Evolutionary conservation across 768 basidiomycete species (phyloP).

Genomic region (Kwoniella botswanensis): DNA sequence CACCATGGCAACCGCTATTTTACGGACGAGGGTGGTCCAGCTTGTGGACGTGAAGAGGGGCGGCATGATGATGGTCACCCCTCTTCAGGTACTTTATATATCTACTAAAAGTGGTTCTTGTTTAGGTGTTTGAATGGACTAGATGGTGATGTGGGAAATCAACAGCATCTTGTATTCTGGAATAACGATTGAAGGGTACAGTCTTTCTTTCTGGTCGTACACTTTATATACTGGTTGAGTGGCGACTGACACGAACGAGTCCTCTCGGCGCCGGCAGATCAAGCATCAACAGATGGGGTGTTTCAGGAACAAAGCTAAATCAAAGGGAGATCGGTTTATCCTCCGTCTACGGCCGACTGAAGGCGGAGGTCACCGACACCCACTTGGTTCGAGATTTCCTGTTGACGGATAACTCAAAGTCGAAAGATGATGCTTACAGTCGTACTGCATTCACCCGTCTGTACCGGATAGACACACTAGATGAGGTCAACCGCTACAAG

Average conservation of each 20-base stretch:
- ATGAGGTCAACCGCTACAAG: slow-evolving; percentile 11
- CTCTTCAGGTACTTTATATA: neutral
- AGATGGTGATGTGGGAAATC: neutral
- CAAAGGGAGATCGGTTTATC: neutral
- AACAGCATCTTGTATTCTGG: neutral
- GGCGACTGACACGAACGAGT: slow-evolving; percentile 17
- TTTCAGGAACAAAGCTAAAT: slow-evolving; percentile 3
- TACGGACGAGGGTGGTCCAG: slow-evolving; percentile 35
- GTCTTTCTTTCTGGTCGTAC: too few relatives aligned
- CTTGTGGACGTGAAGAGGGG: slow-evolving; percentile 41
- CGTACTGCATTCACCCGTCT: neutral
- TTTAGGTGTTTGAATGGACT: neutral
- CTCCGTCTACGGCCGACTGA: neutral
- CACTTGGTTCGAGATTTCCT: neutral
- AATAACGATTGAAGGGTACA: neutral
- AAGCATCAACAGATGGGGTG: neutral
- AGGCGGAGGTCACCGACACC: slow-evolving; percentile 1
- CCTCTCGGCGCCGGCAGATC: slow-evolving; percentile 15
- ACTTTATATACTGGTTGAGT: slow-evolving; percentile 7
- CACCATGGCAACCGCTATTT: slow-evolving; percentile 29
- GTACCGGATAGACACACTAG: neutral
- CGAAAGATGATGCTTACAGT: neutral
- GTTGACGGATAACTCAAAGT: neutral
- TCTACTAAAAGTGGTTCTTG: neutral
- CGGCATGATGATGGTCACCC: slow-evolving; percentile 35